Evolutionary conservation across 495 filamentous ascomycete genomes (phyloP).

Genomic region (Xylaria venustula): DNA sequence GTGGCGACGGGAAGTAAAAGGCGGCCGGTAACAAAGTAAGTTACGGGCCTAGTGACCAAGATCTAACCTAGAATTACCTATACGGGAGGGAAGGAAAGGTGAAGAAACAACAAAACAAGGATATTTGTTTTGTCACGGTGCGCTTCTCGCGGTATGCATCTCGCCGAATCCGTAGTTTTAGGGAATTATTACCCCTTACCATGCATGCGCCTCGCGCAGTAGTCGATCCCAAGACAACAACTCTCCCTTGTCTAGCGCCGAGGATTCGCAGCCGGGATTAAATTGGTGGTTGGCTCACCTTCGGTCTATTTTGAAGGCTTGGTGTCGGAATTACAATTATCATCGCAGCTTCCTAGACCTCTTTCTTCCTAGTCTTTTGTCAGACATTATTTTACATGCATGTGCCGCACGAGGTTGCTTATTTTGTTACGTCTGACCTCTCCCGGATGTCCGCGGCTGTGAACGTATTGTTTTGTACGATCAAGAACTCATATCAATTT

Average conservation of each 20-base stretch:
- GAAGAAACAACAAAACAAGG: too few species aligned
- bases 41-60: too few species aligned
- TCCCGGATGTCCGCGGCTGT: too few species aligned
- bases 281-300: neutral
- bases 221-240: slow-evolving; percentile 7
- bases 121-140: neutral
- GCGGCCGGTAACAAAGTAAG: neutral
- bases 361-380: neutral
- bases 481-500: too few species aligned
- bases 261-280: slow-evolving; percentile 5
- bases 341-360: neutral
- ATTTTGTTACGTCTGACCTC: neutral
- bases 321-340: neutral
- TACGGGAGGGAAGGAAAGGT: too few species aligned
- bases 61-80: too few species aligned
- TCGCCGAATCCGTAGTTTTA: neutral
- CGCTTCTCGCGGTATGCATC: slow-evolving; percentile 9
- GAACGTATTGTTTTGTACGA: too few species aligned
- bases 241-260: slow-evolving; percentile 2
- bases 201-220: slow-evolving; percentile 10
- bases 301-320: neutral
- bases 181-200: slow-evolving; percentile 8
- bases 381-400: neutral
- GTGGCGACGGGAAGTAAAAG: neutral
- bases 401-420: neutral